Evolutionary conservation across 1,284 basidiomycete species (phyloP), one percentile per base, ranked within the genome.

Genomic region (Leccinum subatratum): DNA sequence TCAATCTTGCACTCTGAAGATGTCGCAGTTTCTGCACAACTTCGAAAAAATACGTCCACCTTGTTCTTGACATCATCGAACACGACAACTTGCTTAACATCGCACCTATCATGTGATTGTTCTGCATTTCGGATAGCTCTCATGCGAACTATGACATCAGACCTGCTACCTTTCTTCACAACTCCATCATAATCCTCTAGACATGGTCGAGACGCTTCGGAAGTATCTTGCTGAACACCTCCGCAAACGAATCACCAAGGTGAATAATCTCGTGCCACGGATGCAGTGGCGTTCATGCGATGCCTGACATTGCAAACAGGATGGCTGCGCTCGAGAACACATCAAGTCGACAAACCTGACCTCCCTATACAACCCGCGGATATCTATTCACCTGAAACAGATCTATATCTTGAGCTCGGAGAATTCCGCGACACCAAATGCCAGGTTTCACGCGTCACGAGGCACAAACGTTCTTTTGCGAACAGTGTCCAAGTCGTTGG

Each of bases 341-440:
- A 64, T 79, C 11, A 58, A 68, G 8, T 12, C 68, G 0, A 66
- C 67, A 0, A 61, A 71, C 9, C 68, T 82, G 51, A 72, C 73
- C 58, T 39, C 70, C 0, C 75, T 72, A 66, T 85, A 81, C 67
- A 80, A 81, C 51, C 9, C 64, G 4, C 80, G 80, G 3, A 73
- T 85, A 6, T 74, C 79, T 2, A 70, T 84, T n/a, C 78, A 82
- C 69, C 70, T 86, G 1, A 80, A 81, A 59, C 85, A 86, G 66
- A 80, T 86, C 3, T 65, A 78, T 45, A 81, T 86, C 75, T 81
- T 62, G 79, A 83, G 42, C 66, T 61, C 37, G 14, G 37, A 39
- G 37, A 39, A 39, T 39, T 39, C 37, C 37, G 37, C 37, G 37
- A 39, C 12, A 39, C 37, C 37, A 39, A 39, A 39, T 39, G 37